phyloP scores from a whole-genome alignment of 257 asterid species.

The Solanum okadae region DNA sequence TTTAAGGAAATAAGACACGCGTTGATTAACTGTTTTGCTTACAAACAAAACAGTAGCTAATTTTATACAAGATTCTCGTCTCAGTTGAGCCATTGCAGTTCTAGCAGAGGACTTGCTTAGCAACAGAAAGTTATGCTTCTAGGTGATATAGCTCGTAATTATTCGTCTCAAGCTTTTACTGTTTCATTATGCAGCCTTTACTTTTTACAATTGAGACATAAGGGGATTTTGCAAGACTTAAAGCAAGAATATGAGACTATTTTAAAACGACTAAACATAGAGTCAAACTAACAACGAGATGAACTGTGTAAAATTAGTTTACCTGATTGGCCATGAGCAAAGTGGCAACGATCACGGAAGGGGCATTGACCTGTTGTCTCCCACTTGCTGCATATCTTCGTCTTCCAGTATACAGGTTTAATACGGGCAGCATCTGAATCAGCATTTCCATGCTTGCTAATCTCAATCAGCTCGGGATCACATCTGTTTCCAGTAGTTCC shows the following conservation, averaged over 20 bases:
- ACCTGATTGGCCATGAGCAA: slow-evolving; percentile 75
- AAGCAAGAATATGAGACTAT: neutral
- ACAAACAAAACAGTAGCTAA: neutral
- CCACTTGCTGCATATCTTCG: slow-evolving; percentile 66
- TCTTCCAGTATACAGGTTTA: slow-evolving; percentile 41
- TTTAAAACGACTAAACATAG: neutral
- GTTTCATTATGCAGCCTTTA: neutral
- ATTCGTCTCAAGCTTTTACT: neutral
- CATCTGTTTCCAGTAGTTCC: slow-evolving; percentile 21
- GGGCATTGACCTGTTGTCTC: slow-evolving; percentile 68
- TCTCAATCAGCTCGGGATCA: slow-evolving; percentile 20
- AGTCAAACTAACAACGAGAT: neutral
- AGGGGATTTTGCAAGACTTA: neutral
- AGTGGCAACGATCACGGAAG: slow-evolving; percentile 63
- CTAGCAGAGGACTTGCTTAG: neutral
- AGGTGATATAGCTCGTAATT: neutral
- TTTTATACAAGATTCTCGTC: neutral
- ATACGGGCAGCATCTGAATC: slow-evolving; percentile 10
- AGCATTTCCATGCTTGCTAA: slow-evolving; percentile 3
- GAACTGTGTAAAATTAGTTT: neutral
- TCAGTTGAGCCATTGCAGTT: neutral
- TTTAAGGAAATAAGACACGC: neutral
- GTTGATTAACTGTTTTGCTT: neutral
- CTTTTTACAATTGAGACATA: neutral
- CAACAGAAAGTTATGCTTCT: neutral